Evolutionary conservation across 2,329 filamentous ascomycete genomes (phyloP), one percentile per base, ranked within the genome.

Genomic region (Taxawa tesnikishii): DNA sequence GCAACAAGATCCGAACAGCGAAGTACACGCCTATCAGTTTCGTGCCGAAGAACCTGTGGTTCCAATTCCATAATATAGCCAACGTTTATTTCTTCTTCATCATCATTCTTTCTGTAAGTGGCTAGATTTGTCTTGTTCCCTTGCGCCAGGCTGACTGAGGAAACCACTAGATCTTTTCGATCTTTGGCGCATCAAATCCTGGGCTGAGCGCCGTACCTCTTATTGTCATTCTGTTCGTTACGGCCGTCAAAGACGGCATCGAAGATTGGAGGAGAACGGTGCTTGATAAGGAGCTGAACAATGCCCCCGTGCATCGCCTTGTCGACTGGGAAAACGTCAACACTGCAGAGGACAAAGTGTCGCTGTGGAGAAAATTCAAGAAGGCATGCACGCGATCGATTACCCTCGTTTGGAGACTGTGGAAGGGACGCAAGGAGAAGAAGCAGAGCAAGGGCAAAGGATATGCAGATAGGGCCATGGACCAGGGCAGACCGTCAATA

Each of bases 21-120:
- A 98, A 96, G 60, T 98, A 98, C 58, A 98, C 90, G 6, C 80
- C 92, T 6, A 59, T 98, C 41, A 93, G 83, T 38, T 98, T 98
- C 59, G 58, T 98, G 16, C 90, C 90, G 10, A 96, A 96, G 64
- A 96, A 98, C 59, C 54, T 98, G 50, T 98, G 79, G 75, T 83
- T 93, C 43, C 92, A 98, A 58, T 96, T 98, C 53, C 88, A 98
- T 60, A 96, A 96, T 52, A 80, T 98, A 49, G 90, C 90, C 51
- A 98, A 98, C 57, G 79, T 96, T 33, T 98, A 96, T 62, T 98
- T 98, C 70, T 67, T 96, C 46, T 94, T 96, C 61, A 72, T 88
- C 48, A 87, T 94, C 53, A 93, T 98, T 51, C 71, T 98, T 38
- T 78, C 79, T 50, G 90, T 96, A 78, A 68, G 87, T 70, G 21